Base-by-base conservation (phyloP, 257 asterid species). In the Oldenlandia corymbosa region DNA sequence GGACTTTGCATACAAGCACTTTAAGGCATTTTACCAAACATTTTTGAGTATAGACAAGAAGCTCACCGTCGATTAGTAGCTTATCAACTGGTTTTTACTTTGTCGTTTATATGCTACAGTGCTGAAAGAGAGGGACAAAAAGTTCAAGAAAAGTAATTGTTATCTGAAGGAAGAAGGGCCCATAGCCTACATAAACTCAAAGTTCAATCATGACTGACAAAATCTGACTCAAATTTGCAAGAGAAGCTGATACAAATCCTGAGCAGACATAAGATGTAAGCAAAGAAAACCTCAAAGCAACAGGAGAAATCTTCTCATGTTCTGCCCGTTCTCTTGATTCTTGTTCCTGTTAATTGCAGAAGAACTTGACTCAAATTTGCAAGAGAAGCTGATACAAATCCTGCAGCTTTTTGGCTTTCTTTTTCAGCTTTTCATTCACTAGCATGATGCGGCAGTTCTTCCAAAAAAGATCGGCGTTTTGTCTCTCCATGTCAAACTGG, bases 1-100 rank as follows among this genome's bases (percentile, higher is more conserved):
- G 46, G 94, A 93, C 83, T 74, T 84, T 71, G 97, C 97, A 58
- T 87, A 93, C 85, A 77, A 76, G 81, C 99, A 87, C 84, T 90
- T 93, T 80, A 93, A 85, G 88, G 96, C 97, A 46, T 90, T 93
- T 73, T 93, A 81, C 73, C 73, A 64, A 69, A 79, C 87, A 50
- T 85, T 90, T 78, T 85, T 96, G 46, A 83, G 88, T 83, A 75
- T 93, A 20, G 96, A 93, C 81, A 77, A 73, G 68, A 84, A 79
- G 80, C 84, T n/a, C 53, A 77, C 68, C 20, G 85, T 91, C 55
- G 96, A 87, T 75, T 41, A 59, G 54, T 72, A 60, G 69, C 42
- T 36, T 6, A 17, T 1, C 49, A 16, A 27, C 32, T 24, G 23
- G 16, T 49, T 37, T 27, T 36, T 7, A 8, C 2, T 26, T 36